phyloP scores from a whole-genome alignment of 2,329 filamentous ascomycete species.

The Curvularia verruculosa region DNA sequence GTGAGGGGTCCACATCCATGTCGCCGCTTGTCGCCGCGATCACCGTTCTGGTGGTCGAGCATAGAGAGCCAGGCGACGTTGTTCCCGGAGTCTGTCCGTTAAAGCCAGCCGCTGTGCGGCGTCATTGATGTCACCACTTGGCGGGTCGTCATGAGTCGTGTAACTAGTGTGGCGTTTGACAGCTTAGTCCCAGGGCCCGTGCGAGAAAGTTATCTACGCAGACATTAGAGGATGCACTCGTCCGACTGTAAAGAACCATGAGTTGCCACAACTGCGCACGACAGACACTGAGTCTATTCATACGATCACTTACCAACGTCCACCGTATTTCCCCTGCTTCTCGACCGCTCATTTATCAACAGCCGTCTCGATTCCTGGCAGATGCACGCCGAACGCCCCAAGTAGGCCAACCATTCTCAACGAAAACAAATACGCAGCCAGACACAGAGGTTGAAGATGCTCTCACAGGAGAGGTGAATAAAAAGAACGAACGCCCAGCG shows the following conservation, averaged over 20 bases:
- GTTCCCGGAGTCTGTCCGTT: neutral
- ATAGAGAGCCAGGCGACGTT: neutral
- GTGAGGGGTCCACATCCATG: constrained; percentile 21
- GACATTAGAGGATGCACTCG: constrained; percentile 4
- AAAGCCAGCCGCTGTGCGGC: neutral
- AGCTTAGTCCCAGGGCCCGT: constrained; percentile 18
- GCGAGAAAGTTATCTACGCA: constrained; percentile 20
- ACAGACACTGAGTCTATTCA: constrained; percentile 30
- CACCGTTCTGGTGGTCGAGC: neutral
- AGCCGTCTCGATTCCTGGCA: constrained; percentile 25
- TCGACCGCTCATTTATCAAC: constrained; percentile 8
- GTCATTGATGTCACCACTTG: constrained; percentile 23
- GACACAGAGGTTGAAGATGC: constrained; percentile 25
- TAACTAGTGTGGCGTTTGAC: constrained; percentile 6
- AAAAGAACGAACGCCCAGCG: constrained; percentile 46
- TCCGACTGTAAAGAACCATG: constrained; percentile 27
- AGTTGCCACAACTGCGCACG: constrained; percentile 36
- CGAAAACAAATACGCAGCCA: constrained; percentile 1
- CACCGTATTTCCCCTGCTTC: constrained; percentile 12
- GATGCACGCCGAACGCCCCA: constrained; percentile 11
- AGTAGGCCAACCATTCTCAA: neutral
- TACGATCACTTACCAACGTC: constrained; percentile 22
- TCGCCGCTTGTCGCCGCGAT: constrained; percentile 19
- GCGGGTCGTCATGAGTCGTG: constrained; percentile 1
- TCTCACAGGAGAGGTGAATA: constrained; percentile 41